phyloP scores from a whole-genome alignment of 2,329 filamentous ascomycete species.

The Biscogniauxia sp. region DNA sequence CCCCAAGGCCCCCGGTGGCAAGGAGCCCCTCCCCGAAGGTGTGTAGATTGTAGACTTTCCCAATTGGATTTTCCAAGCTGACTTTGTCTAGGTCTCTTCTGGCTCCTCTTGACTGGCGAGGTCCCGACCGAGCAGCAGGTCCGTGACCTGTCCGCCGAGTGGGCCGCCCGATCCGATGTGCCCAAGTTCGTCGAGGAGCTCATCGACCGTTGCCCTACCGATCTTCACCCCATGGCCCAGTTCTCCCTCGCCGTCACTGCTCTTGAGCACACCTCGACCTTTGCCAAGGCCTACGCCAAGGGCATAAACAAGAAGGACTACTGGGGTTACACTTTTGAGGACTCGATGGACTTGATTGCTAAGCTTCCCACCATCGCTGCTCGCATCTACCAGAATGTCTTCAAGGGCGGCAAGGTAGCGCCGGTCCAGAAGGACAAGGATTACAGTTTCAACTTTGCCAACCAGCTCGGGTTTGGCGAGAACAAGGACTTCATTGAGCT shows the following conservation, averaged over 20 bases:
- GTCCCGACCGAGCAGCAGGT: conserved; percentile 98
- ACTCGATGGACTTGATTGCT: conserved; percentile 99
- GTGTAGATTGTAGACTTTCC: conserved; percentile 11
- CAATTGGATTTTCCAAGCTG: conserved; percentile 4
- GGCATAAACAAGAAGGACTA: conserved; percentile 99
- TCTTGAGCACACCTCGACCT: conserved; percentile 96
- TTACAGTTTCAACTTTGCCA: conserved; percentile 98
- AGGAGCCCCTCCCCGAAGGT: conserved; percentile 96
- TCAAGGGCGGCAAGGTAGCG: conserved; percentile 99
- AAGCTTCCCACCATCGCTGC: conserved; percentile 98
- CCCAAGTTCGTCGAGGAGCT: conserved; percentile 99
- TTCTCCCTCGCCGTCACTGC: conserved; percentile 97
- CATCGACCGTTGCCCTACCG: conserved; percentile 98
- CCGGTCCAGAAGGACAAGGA: conserved; percentile 98
- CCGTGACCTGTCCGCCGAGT: conserved; percentile 95
- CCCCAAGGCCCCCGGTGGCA: conserved; percentile 93
- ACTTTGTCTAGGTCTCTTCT: conserved; percentile 72
- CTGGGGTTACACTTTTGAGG: conserved; percentile 99
- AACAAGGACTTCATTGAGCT: conserved; percentile 98
- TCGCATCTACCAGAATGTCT: conserved; percentile 99
- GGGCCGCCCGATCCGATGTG: conserved; percentile 94
- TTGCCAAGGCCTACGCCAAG: conserved; percentile 98
- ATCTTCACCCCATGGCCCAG: conserved; percentile 99
- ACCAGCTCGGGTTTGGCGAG: conserved; percentile 94
- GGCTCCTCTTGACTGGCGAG: conserved; percentile 97